Conservation (phyloP, 2,329 filamentous ascomycete species). For the Stylonectria norvegica region DNA sequence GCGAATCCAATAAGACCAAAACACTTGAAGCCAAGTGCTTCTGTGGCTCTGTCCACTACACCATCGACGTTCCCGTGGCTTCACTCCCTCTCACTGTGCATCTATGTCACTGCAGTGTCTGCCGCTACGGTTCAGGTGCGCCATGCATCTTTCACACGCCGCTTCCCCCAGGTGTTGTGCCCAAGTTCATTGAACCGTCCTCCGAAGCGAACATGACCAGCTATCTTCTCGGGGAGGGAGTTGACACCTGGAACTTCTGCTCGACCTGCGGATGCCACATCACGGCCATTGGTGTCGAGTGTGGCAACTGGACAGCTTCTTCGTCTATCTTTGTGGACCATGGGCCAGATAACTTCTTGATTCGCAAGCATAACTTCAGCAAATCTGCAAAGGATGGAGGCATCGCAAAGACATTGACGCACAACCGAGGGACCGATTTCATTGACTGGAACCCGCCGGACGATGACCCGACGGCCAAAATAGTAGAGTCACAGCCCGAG, state of each 20-base stretch:
- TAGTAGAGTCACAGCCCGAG: slow-evolving; percentile 29
- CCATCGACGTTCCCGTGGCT: slow-evolving; percentile 36
- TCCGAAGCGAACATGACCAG: slow-evolving; percentile 34
- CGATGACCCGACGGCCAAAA: slow-evolving; percentile 24
- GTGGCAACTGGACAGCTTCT: slow-evolving; percentile 37
- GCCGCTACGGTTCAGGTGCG: slow-evolving; percentile 41
- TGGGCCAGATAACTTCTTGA: slow-evolving; percentile 32
- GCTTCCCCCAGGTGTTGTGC: slow-evolving; percentile 33
- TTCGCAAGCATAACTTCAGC: slow-evolving; percentile 36
- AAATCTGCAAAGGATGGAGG: slow-evolving; percentile 36
- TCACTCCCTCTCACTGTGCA: slow-evolving; percentile 40
- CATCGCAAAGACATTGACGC: slow-evolving; percentile 34
- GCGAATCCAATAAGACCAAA: slow-evolving; percentile 22
- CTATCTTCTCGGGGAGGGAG: slow-evolving; percentile 32
- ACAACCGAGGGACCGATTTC: slow-evolving; percentile 30
- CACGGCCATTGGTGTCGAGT: slow-evolving; percentile 32
- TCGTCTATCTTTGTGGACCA: slow-evolving; percentile 40
- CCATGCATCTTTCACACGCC: slow-evolving; percentile 41
- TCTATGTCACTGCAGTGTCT: slow-evolving; percentile 46
- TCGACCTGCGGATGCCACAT: slow-evolving; percentile 45
- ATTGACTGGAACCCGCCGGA: slow-evolving; percentile 35
- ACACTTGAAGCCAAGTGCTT: slow-evolving; percentile 44
- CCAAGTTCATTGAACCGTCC: slow-evolving; percentile 40
- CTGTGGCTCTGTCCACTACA: slow-evolving; percentile 43
- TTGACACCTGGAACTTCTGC: slow-evolving; percentile 42